phyloP scores from a whole-genome alignment of 2,329 filamentous ascomycete genomes.

The Neonectria faginata region DNA sequence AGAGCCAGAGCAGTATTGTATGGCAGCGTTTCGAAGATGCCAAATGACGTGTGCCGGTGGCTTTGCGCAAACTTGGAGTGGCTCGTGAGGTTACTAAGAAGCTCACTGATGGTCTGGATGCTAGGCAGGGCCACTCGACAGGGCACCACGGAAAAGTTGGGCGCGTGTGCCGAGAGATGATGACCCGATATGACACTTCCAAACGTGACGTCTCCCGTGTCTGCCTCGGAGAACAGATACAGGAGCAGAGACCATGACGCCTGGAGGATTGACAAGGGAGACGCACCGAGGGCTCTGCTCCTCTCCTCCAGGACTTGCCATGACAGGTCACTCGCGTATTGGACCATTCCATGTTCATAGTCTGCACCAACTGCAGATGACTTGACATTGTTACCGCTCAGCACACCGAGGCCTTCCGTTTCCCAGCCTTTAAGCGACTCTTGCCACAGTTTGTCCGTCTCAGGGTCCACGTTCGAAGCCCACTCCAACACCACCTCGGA shows the following conservation, averaged over 20 bases:
- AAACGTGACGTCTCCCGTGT: conserved; percentile 50
- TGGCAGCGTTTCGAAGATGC: conserved; percentile 45
- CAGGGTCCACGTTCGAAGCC: conserved; percentile 23
- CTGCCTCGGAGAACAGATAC: conserved; percentile 47
- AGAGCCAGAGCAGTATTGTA: conserved; percentile 52
- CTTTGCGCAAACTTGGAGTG: conserved; percentile 25
- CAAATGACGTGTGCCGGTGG: conserved; percentile 44
- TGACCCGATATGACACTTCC: conserved; percentile 51
- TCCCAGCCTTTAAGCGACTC: conserved; percentile 37
- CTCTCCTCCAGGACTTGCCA: conserved; percentile 29
- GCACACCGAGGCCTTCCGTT: conserved; percentile 33
- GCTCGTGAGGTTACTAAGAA: conserved; percentile 34
- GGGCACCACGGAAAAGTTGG: conserved; percentile 51
- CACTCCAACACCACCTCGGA: conserved; percentile 31
- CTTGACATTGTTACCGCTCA: conserved; percentile 38
- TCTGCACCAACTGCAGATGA: background rate
- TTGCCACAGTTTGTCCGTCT: conserved; percentile 20
- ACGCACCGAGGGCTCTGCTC: conserved; percentile 40
- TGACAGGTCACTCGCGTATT: conserved; percentile 26
- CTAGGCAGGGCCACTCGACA: conserved; percentile 44
- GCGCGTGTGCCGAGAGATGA: conserved; percentile 46
- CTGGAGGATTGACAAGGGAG: conserved; percentile 50
- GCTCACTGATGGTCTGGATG: conserved; percentile 25
- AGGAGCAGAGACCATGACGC: conserved; percentile 52
- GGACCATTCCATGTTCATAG: conserved; percentile 19